Base-by-base conservation (phyloP, 352 stramenopile genomes). In the Globisporangium middletonii region DNA sequence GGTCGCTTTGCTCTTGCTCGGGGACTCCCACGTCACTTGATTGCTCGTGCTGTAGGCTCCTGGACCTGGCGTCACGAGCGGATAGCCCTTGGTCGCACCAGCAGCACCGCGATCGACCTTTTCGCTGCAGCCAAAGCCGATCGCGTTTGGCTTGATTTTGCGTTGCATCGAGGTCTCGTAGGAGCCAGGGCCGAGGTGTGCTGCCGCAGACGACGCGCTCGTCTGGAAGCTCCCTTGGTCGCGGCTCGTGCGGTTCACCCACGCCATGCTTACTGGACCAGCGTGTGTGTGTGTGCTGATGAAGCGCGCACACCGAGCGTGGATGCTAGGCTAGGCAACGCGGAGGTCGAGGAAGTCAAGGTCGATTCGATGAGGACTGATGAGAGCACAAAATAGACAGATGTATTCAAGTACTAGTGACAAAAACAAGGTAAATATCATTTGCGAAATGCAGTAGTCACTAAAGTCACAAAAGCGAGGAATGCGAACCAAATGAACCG, bases 201-300 rank as follows among this genome's bases (percentile, higher is more conserved):
- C 44, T 1, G 71, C 68, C 4, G 72, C 74, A 0, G 67, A 53
- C 6, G 57, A 51, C 3, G 69, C 68, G 6, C 55, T 35, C 0
- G 51, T 28, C 26, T 73, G 65, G 28, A 84, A 64, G 33, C 65
- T 75, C 3, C 71, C 71, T 51, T 82, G 75, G 16, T 86, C 74
- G 8, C 80, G 76, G 9, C 59, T 80, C 53, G 80, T 88, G 41
- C 80, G 80, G 46, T 83, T 82, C 54, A 88, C 80, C 80, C 80
- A 90, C 57, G 80, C 80, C 80, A 90, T 90, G 46, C 51, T 49
- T 9, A 12, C 15, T n/a, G n/a, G n/a, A n/a, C n/a, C n/a, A 47
- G 35, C 35, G 19, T 56, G 12, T 33, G 43, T 48, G 16, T 48
- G 16, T 1, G 16, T 12, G 43, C 3, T 27, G 43, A 19, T 19